A percentile compares a stretch with the other conserved stretches of the same genome.
Evolutionary conservation across 495 filamentous ascomycete species (phyloP).

Genomic region (Diplogelasinospora grovesii): DNA sequence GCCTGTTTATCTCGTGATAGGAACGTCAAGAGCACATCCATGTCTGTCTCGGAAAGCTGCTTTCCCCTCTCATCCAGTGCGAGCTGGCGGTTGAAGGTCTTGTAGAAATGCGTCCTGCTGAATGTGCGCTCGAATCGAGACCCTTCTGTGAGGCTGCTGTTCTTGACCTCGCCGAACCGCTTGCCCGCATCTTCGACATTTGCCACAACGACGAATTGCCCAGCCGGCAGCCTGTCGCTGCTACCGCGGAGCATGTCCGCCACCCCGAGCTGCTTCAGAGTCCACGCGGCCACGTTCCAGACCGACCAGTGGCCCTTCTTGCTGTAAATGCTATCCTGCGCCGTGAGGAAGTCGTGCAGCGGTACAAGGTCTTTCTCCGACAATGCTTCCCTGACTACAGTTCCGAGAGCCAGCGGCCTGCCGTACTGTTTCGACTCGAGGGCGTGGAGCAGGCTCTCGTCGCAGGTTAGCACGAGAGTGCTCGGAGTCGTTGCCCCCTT

Average conservation of each 20-base stretch:
- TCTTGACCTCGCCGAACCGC: slow-evolving; percentile 38
- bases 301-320: slow-evolving; percentile 32
- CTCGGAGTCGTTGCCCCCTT: slow-evolving; percentile 37
- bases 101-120: slow-evolving; percentile 56
- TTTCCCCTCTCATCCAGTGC: slow-evolving; percentile 26
- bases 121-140: slow-evolving; percentile 58
- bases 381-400: slow-evolving; percentile 73
- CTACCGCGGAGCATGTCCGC: slow-evolving; percentile 30
- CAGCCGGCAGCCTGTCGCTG: slow-evolving; percentile 41
- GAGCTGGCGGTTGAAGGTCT: slow-evolving; percentile 49
- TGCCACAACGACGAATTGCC: slow-evolving; percentile 51
- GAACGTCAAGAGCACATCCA: slow-evolving; percentile 64
- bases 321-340: slow-evolving; percentile 56
- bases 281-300: slow-evolving; percentile 65
- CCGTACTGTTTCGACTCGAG: slow-evolving; percentile 77
- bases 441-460: slow-evolving; percentile 60
- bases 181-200: slow-evolving; percentile 50
- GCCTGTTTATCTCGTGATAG: slow-evolving; percentile 60
- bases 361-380: slow-evolving; percentile 61
- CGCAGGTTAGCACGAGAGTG: slow-evolving; percentile 57
- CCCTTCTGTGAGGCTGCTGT: slow-evolving; percentile 38
- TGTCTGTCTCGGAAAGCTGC: slow-evolving; percentile 57
- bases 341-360: slow-evolving; percentile 52
- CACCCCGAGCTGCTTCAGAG: slow-evolving; percentile 61
- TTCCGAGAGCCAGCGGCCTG: slow-evolving; percentile 70